Evolutionary conservation across 169 alveolate genomes (phyloP), one percentile per base, ranked within the genome.

Genomic region (Plasmodium vivax): DNA sequence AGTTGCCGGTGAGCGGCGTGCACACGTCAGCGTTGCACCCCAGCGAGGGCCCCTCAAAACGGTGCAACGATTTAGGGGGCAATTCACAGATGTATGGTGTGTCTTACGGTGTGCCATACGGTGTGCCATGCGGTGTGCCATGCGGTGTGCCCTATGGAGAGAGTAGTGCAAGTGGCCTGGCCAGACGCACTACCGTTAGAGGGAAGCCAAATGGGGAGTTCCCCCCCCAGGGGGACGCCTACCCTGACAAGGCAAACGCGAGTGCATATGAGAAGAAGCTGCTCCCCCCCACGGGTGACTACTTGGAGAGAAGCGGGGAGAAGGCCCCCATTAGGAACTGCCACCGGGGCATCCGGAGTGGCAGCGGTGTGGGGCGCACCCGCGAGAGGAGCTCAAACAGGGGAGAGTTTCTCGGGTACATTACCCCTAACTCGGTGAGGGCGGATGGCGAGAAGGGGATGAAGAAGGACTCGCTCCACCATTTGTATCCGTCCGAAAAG

Each of bases 401-500:
- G n/a, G 56, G 56, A n/a, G 56, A 10, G 56, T 45, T 45, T 10
- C 56, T 10, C n/a, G 16, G n/a, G 1, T 45, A 10, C n/a, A 12
- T 45, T 2, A 0, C 56, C 56, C n/a, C 56, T 45, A 45, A 10
- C 12, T 10, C n/a, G n/a, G 3, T 10, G 16, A 82, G 36, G 10
- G 2, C 36, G 16, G 34, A 8, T 8, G 12, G 8, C 23, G 12
- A 71, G 84, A 84, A 68, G 9, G 73, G 36, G 47, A 16, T 47
- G 72, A 83, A 8, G 30, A 19, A 38, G n/a, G n/a, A n/a, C 0
- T 14, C 8, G 45, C 38, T n/a, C 34, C 62, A 19, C 51, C 68
- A 83, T 19, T 71, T 88, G 45, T 88, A 88, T 34, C 43, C 79
- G 23, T 77, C 94, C 2, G 90, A 79, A 14, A 88, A 56, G 41